These are phyloP conservation scores for Xylariaceae sp. DNA, from an alignment of 2,329 filamentous ascomycete species.

Conservation along the genomic window DNA sequence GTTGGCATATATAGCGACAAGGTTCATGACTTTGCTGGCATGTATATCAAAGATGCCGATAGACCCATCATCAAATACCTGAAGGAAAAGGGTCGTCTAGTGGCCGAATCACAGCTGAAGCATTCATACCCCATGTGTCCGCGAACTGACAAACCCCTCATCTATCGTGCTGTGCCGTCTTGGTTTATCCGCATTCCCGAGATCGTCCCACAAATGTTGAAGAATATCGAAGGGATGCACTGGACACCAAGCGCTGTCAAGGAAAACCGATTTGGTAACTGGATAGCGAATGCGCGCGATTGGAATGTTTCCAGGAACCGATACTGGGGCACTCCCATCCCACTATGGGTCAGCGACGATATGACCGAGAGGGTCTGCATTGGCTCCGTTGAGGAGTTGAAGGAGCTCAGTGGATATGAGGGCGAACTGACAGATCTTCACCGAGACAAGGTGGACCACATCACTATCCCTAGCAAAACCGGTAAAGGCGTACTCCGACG, in stretches of 20 bases:
- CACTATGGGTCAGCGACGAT: slow-evolving; percentile 91
- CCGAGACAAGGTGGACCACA: slow-evolving; percentile 89
- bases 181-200: slow-evolving; percentile 93
- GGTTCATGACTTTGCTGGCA: slow-evolving; percentile 81
- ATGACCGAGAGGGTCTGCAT: slow-evolving; percentile 85
- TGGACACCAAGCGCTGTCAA: slow-evolving; percentile 94
- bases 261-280: slow-evolving; percentile 87
- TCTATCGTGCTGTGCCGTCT: slow-evolving; percentile 88
- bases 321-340: slow-evolving; percentile 94
- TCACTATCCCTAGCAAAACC: slow-evolving; percentile 89
- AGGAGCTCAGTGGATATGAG: slow-evolving; percentile 82
- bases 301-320: slow-evolving; percentile 96
- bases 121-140: slow-evolving; percentile 96
- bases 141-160: slow-evolving; percentile 92
- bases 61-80: slow-evolving; percentile 92
- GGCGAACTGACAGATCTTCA: slow-evolving; percentile 87
- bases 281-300: slow-evolving; percentile 89
- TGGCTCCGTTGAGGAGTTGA: slow-evolving; percentile 84
- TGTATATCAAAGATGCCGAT: slow-evolving; percentile 91
- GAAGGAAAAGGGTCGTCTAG: slow-evolving; percentile 75
- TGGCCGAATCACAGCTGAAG: slow-evolving; percentile 85
- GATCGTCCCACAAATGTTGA: slow-evolving; percentile 86
- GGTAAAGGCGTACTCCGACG: slow-evolving; percentile 84
- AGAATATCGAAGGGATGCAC: slow-evolving; percentile 86
- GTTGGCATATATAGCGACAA: slow-evolving; percentile 79